Base-by-base conservation (phyloP, 1,139 yeast species). In the Pichia sp. region DNA sequence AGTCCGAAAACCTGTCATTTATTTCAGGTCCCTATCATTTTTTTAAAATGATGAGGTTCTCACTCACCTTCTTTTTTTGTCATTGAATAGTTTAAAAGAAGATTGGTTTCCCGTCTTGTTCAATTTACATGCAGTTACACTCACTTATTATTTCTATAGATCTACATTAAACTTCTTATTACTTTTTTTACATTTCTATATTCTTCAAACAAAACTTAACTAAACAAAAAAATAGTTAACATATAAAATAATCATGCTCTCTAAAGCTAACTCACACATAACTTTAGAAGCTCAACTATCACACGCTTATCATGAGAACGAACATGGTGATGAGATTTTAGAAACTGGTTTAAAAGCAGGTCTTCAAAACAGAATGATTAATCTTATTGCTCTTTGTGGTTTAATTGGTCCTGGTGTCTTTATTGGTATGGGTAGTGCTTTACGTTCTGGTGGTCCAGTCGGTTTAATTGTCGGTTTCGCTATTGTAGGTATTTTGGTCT, bases 401-500 rank as follows among this genome's bases (percentile, higher is more conserved):
- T 30, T 54, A 14, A 51, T 55, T 31, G 59, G 59, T 5, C 59
- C 60, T 3, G 60, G 60, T 31, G 50, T 48, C 18, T 42, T 54
- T 15, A 48, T 54, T 14, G 58, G 59, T 31, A 50, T 53, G 52
- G 57, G 57, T 18, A 42, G 47, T 24, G 50, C 54, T 1, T 32
- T 56, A 16, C 43, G 48, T 11, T 39, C 45, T 2, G 52, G 53
- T 39, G 59, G 60, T 6, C 57, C 59, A 3, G 57, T 51, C 37
- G 57, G 74, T 67, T 5, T 52, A 9, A 28, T 53, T 19, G 54
- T 76, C 3, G 80, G 80, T 32, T 52, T 48, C 36, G 71, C 72
- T 1, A 60, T 76, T 27, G 70, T 76, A 40, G 81, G 80, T 13
- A 45, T 76, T n/a, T 60, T 76, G 34, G 80, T 78, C 0, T 65